Evolutionary conservation across 2,329 filamentous ascomycete species (phyloP).

Genomic region (Colletotrichum cordylinicola): DNA sequence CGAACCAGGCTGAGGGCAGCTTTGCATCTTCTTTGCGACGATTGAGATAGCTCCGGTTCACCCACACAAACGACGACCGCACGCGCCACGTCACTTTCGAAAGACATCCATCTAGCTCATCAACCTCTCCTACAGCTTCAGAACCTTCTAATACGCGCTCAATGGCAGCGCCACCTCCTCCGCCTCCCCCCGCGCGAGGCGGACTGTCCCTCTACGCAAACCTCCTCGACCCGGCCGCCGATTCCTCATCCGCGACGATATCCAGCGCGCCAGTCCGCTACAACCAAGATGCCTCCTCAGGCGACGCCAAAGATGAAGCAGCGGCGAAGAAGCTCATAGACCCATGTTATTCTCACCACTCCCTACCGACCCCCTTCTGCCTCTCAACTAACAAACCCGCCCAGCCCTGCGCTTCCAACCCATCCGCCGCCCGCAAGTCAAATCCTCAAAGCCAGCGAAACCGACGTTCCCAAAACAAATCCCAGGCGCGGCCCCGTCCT

Average conservation of each 20-base stretch:
- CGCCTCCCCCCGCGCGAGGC: constrained; percentile 48
- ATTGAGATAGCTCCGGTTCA: background rate
- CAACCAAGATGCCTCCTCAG: constrained; percentile 56
- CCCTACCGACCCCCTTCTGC: background rate
- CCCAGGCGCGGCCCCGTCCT: constrained; percentile 27
- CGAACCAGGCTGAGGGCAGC: background rate
- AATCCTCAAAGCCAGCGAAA: constrained; percentile 65
- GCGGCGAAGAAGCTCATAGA: constrained; percentile 66
- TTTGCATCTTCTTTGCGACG: background rate
- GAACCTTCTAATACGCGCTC: background rate
- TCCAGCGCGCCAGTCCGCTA: constrained; percentile 79
- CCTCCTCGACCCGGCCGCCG: constrained; percentile 68
- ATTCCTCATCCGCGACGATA: constrained; percentile 65
- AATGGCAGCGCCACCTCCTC: constrained; percentile 38
- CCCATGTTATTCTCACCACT: constrained; percentile 32
- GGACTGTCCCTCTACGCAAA: constrained; percentile 84
- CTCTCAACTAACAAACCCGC: background rate
- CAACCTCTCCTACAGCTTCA: background rate
- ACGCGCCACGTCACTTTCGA: background rate
- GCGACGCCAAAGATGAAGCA: constrained; percentile 51
- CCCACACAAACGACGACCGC: background rate
- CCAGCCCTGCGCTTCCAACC: constrained; percentile 83
- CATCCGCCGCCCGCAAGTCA: constrained; percentile 76
- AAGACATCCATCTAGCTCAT: background rate
- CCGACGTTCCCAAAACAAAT: constrained; percentile 57